Evolutionary conservation across 768 basidiomycete genomes (phyloP), one percentile per base, ranked within the genome.

Genomic region (Rhizopogon rudus): DNA sequence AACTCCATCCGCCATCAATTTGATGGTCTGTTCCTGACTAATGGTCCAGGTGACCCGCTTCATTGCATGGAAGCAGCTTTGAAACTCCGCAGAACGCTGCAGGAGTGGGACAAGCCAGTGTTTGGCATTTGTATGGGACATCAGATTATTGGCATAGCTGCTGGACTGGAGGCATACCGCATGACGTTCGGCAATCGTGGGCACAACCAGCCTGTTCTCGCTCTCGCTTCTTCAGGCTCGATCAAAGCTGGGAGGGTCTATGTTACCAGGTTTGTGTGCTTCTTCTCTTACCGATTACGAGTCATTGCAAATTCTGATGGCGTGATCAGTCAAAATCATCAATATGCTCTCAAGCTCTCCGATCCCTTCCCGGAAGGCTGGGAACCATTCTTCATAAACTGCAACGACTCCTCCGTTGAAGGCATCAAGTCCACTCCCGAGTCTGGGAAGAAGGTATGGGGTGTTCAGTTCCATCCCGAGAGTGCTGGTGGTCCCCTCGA

Each of bases 131-230:
- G 97, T 73, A 98, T 99, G 97, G 97, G 96, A 50, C 93, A 98
- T 68, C 96, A 98, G 72, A 82, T 99, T 62, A 90, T 99, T 61
- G 97, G 96, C 48, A 90, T 99, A 80, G 97, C 96, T 28, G 96
- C 94, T 22, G 96, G 97, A 20, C 71, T 98, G 52, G 95, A 97
- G 61, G 93, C 95, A 17, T 98, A 98, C 71, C 82, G 97, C 44
- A 99, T 99, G 97, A 93, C 88, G 9, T 99, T 98, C 67, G 97
- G 97, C n/a, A 98, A 99, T 70, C 88, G 97, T 61, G 97, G 97
- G 16, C 97, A 99, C 72, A 99, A 99, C 69, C 97, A 99, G 70
- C 97, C 97, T 31, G 97, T 99, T 12, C 79, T 99, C 43, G 96
- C 97, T 29, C 77, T 98, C 52, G 93, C 95, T n/a, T 88, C 86